phyloP scores from a whole-genome alignment of 2,329 filamentous ascomycete species.

The Annulohypoxylon truncatum region DNA sequence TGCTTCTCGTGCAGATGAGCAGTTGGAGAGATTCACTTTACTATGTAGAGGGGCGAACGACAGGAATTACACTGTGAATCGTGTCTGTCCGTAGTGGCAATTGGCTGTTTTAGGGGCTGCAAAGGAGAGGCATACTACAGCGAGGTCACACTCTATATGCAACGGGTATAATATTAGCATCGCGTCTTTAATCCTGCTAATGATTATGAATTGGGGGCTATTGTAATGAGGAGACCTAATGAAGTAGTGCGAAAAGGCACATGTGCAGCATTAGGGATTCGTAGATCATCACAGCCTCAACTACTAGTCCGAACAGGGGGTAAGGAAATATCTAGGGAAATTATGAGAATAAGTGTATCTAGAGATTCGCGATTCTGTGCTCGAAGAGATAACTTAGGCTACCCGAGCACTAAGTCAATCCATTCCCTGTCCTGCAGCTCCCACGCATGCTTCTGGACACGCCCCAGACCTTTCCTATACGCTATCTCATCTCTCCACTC shows the following conservation, averaged over 20 bases:
- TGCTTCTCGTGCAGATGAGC: constrained; percentile 7
- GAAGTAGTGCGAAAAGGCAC: not conserved
- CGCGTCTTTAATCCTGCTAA: not conserved
- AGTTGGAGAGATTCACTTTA: constrained; percentile 5
- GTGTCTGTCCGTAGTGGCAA: not conserved
- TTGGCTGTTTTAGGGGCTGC: too few species aligned
- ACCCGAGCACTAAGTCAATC: not conserved
- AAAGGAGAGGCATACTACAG: too few species aligned
- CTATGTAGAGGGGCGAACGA: not conserved
- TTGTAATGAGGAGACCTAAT: too few species aligned
- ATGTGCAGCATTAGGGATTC: not conserved
- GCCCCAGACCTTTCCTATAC: not conserved
- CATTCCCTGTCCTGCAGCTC: not conserved
- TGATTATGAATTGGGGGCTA: not conserved
- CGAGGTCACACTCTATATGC: not conserved
- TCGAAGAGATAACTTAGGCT: not conserved
- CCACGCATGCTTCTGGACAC: not conserved
- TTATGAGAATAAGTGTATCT: not conserved
- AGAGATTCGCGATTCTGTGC: not conserved
- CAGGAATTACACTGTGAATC: not conserved
- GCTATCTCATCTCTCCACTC: not conserved
- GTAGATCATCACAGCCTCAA: not conserved
- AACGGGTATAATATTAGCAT: not conserved
- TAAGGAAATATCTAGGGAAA: not conserved
- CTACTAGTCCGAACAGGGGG: not conserved